Evolutionary conservation across 306 rosid genomes (phyloP).

Genomic region (Acmispon strigosus): DNA sequence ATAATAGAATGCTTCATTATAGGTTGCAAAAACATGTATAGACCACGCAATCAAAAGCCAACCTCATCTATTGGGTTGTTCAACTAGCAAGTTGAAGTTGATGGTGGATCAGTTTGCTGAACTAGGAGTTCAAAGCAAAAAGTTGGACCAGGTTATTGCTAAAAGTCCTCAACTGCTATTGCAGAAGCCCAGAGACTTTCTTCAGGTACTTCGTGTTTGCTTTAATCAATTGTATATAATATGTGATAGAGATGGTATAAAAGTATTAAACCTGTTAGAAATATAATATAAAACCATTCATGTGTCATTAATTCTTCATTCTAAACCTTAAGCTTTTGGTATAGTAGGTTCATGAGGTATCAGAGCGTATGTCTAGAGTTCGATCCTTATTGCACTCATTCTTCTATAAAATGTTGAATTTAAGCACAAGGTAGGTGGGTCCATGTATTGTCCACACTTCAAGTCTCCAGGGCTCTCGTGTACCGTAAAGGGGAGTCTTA

Average conservation of each 20-base stretch:
- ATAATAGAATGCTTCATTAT: constrained; percentile 18
- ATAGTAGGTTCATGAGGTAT: too few relatives aligned
- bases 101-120: constrained; percentile 56
- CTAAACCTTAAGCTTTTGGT: too few relatives aligned
- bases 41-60: constrained; percentile 63
- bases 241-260: not conserved
- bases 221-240: constrained; percentile 12
- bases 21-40: constrained; percentile 54
- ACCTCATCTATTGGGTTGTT: constrained; percentile 80
- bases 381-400: too few relatives aligned
- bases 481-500: too few relatives aligned
- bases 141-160: constrained; percentile 54
- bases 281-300: too few relatives aligned
- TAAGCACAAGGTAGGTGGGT: too few relatives aligned
- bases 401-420: too few relatives aligned
- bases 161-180: constrained; percentile 76
- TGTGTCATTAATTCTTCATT: too few relatives aligned
- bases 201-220: constrained; percentile 44
- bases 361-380: too few relatives aligned
- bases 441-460: too few relatives aligned
- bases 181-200: constrained; percentile 56
- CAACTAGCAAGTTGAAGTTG: constrained; percentile 58
- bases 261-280: not conserved
- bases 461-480: too few relatives aligned
- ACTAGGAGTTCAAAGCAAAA: constrained; percentile 60